Evolutionary conservation across 768 basidiomycete species (phyloP).

Genomic region (Panaeolus cyanescens): DNA sequence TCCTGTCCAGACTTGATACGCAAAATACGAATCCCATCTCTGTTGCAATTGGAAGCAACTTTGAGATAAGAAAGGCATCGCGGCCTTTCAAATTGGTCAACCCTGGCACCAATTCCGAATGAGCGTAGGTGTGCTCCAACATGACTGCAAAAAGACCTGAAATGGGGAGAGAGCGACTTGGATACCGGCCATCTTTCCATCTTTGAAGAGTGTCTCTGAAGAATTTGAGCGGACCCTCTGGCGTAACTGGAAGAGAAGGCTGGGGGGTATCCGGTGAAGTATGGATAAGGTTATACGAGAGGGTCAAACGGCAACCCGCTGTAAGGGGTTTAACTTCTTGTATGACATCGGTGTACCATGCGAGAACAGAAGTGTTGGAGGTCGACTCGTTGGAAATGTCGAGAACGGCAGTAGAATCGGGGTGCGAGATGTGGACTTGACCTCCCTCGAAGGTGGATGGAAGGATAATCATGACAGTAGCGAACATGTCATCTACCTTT

Average conservation of each 20-base stretch:
- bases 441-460: constrained; percentile 51
- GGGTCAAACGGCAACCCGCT: constrained; percentile 49
- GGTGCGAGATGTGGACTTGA: constrained; percentile 43
- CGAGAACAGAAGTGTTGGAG: constrained; percentile 35
- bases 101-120: constrained; percentile 16
- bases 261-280: constrained; percentile 26
- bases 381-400: constrained; percentile 33
- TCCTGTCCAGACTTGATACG: constrained; percentile 35
- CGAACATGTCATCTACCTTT: constrained; percentile 51
- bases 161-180: constrained; percentile 12
- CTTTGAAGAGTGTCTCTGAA: constrained; percentile 35
- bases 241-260: constrained; percentile 29
- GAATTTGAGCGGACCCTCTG: constrained; percentile 10
- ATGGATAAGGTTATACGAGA: constrained; percentile 54
- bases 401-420: constrained; percentile 30
- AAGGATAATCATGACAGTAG: constrained; percentile 48
- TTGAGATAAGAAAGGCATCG: constrained; percentile 34
- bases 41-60: constrained; percentile 32
- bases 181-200: constrained; percentile 33
- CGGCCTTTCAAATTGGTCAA: constrained; percentile 38
- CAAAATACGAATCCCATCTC: constrained; percentile 35
- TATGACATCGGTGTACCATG: constrained; percentile 56
- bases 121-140: constrained; percentile 23
- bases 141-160: constrained; percentile 27
- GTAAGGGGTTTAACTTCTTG: constrained; percentile 52